These are phyloP conservation scores for Ottelia alismoides DNA, from an alignment of 106 monocot genomes.

Conservation along the genomic window DNA sequence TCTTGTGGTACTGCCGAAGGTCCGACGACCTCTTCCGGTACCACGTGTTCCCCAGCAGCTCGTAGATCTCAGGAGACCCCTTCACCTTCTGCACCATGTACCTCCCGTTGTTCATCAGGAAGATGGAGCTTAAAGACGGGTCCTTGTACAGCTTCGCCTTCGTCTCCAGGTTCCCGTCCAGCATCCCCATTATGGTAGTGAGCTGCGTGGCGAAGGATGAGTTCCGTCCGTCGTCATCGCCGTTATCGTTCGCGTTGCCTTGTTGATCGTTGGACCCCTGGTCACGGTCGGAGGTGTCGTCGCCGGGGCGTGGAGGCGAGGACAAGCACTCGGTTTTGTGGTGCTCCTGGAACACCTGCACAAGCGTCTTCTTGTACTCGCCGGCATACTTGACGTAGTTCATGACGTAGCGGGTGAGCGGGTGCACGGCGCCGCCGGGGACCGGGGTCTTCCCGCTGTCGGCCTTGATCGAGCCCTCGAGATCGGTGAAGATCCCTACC, in stretches of 20 bases:
- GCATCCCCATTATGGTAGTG: slow-evolving; percentile 32
- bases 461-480: slow-evolving; percentile 22
- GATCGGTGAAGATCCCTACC: slow-evolving; percentile 23
- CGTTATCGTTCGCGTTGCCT: not conserved
- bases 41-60: slow-evolving; percentile 19
- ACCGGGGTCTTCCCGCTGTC: slow-evolving; percentile 30
- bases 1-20: slow-evolving; percentile 27
- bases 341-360: slow-evolving; percentile 17
- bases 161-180: slow-evolving; percentile 36
- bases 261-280: not conserved
- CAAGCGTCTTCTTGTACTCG: slow-evolving; percentile 34
- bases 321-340: not conserved
- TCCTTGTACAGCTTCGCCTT: slow-evolving; percentile 74
- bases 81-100: slow-evolving; percentile 70
- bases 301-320: not conserved
- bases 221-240: not conserved
- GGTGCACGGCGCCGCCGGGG: slow-evolving; percentile 42
- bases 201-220: slow-evolving; percentile 24
- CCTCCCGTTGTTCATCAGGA: slow-evolving; percentile 77
- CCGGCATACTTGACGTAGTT: slow-evolving; percentile 39
- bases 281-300: not conserved
- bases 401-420: slow-evolving; percentile 38
- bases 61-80: slow-evolving; percentile 39
- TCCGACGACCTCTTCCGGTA: slow-evolving; percentile 20
- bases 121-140: slow-evolving; percentile 34